Base-by-base conservation (phyloP, 495 filamentous ascomycete genomes). In the Hypoxylon fragiforme region DNA sequence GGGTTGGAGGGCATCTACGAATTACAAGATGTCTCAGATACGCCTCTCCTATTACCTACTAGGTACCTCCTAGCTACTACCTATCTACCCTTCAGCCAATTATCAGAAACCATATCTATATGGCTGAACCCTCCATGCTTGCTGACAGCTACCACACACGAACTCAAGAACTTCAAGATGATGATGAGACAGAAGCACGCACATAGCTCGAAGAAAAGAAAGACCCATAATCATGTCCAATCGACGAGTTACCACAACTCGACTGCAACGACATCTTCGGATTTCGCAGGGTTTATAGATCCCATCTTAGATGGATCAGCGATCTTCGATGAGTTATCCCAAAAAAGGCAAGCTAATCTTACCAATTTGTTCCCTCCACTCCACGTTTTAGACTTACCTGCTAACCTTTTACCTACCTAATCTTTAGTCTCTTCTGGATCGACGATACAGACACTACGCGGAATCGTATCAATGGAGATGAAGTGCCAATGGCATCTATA, bases 381-480 rank as follows among this genome's bases (percentile, higher is more conserved):
- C 42, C 37, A 32, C 19, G 9, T 2, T 15, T n/a, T 36, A 54
- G 13, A 26, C 1, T 8, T 22, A 26, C 1, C 15, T 31, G 11
- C 13, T 26, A 32, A 14, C 19, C 39, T 30, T 16, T 28, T 30
- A n/a, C 15, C 18, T 48, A 44, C 19, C 58, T 56, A 42, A 56
- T 24, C 11, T 46, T 7, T 11, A 62, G 58, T 44, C 47, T 62
- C 31, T 56, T 56, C 28, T 62, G 58, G 58, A 36, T 62, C 14
- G 58, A 62, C 47, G 52, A 56, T 39, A 62, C 58, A 24, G 58
- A 62, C 20, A 52, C 58, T n/a, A 37, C 51, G 3, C 58, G 58
- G 32, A 62, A 62, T 47, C 58, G 58, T 43, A 62, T 62, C 47
- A 62, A 62, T 47, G 58, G 58, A 39, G 58, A 62, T 15, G 58